Evolutionary conservation across 192 early-diverging fungal genomes (phyloP).

Genomic region (Endogone sp.): DNA sequence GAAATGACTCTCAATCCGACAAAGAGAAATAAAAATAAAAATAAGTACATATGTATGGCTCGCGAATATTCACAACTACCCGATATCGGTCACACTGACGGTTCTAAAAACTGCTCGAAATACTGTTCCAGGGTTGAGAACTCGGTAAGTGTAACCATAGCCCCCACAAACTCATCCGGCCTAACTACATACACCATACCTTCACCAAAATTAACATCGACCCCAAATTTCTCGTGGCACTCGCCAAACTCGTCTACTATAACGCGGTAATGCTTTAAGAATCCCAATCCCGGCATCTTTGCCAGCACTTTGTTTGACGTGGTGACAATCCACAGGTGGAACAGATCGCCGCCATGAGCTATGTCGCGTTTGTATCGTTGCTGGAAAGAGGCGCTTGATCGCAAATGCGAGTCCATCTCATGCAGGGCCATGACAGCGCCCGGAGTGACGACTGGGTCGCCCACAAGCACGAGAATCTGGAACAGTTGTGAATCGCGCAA

Average conservation of each 20-base stretch:
- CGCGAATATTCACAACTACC: too few relatives aligned
- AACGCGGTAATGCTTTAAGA: background rate
- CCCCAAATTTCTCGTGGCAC: background rate
- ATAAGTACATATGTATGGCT: too few relatives aligned
- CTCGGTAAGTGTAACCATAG: background rate
- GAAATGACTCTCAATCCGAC: too few relatives aligned
- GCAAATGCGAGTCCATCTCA: background rate
- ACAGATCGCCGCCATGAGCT: background rate
- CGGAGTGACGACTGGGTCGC: background rate
- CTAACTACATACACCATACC: background rate
- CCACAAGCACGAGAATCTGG: background rate
- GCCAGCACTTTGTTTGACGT: background rate
- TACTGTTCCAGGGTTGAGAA: background rate
- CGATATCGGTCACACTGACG: background rate
- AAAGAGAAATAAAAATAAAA: too few relatives aligned
- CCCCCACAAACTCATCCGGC: background rate
- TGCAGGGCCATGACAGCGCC: background rate
- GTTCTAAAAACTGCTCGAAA: background rate
- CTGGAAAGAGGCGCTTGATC: background rate
- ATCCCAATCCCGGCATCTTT: background rate
- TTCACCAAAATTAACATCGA: background rate
- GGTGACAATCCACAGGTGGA: background rate
- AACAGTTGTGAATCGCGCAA: background rate
- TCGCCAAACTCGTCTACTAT: background rate
- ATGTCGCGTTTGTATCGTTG: background rate